Evolutionary conservation across 2,329 filamentous ascomycete species (phyloP), one percentile per base, ranked within the genome.

Genomic region (Aspergillus sp.): DNA sequence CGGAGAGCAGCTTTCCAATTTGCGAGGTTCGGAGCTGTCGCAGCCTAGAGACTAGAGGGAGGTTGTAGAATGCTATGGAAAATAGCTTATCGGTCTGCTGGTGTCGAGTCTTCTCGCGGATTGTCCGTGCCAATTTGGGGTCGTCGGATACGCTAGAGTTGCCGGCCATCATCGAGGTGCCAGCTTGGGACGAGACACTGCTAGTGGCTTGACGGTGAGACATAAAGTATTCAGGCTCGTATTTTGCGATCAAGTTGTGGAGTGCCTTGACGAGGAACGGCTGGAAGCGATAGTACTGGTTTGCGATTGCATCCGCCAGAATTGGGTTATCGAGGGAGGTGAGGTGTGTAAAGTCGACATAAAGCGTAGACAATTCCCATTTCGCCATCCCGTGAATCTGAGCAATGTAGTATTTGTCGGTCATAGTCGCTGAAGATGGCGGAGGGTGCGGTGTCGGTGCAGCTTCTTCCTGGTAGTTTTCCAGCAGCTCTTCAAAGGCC

Each of bases 81-180:
- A 99, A 98, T 39, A 99, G 82, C 80, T 96, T 97, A 77, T 99
- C 95, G 0, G 95, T 97, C 78, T 97, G 93, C 75, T 97, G 93
- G 73, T 96, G 91, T 55, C 88, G 87, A 31, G 90, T 96, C 76
- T 91, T 89, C 67, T 87, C 86, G 45, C 68, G 71, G 27, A 87
- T 85, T 43, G 87, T 69, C 35, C 76, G 76, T 25, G 82, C 82
- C 41, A 73, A 57, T 47, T 81, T 79, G 45, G 81, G 82, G 15
- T 77, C 79, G 55, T 90, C 88, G 15, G 84, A 83, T 68, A 88
- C 84, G 25, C 81, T 87, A 37, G 80, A 82, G 55, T 85, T 86
- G 37, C 82, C 78, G 57, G 85, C 84, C 8, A 79, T 78, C 48
- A 84, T 74, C 1, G 83, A 86, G 1, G 90, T 88, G 5, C 87